Evolutionary conservation across 1,139 yeast species (phyloP).

Genomic region (Barnettozyma hawaiiensis): DNA sequence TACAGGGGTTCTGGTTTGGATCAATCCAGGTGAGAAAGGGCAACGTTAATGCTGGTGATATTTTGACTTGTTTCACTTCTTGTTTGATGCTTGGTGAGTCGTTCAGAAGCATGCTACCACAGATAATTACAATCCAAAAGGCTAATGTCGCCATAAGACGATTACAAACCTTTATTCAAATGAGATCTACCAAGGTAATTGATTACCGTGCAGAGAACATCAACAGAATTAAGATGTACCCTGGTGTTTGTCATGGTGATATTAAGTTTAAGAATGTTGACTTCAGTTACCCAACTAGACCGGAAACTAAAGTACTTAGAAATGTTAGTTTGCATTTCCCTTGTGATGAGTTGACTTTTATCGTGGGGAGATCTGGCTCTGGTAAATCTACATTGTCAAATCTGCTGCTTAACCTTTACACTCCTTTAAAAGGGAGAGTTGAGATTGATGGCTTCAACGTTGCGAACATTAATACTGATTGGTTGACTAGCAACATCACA

Average conservation of each 20-base stretch:
- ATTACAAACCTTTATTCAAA: constrained; percentile 21
- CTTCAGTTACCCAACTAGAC: constrained; percentile 60
- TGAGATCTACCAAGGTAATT: constrained; percentile 13
- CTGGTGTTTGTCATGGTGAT: constrained; percentile 36
- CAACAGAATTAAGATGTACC: constrained; percentile 25
- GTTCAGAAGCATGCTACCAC: constrained; percentile 45
- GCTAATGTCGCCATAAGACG: constrained; percentile 56
- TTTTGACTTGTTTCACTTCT: constrained; percentile 78
- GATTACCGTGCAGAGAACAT: constrained; percentile 16
- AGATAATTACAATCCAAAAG: constrained; percentile 52
- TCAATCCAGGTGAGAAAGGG: constrained; percentile 52
- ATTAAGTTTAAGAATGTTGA: constrained; percentile 47
- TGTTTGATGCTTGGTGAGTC: constrained; percentile 66
- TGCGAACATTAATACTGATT: constrained; percentile 36
- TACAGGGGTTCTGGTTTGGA: constrained; percentile 93
- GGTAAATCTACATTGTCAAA: constrained; percentile 83
- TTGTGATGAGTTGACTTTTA: constrained; percentile 46
- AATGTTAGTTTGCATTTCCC: constrained; percentile 41
- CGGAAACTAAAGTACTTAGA: constrained; percentile 38
- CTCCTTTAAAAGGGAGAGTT: constrained; percentile 42
- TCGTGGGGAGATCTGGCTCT: constrained; percentile 84
- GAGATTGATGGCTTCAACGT: constrained; percentile 50
- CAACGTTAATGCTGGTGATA: constrained; percentile 49
- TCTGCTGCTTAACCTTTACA: constrained; percentile 56
- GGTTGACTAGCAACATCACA: constrained; percentile 61